Evolutionary conservation across 352 stramenopile species (phyloP).

Genomic region (Elongisporangium prolatum): DNA sequence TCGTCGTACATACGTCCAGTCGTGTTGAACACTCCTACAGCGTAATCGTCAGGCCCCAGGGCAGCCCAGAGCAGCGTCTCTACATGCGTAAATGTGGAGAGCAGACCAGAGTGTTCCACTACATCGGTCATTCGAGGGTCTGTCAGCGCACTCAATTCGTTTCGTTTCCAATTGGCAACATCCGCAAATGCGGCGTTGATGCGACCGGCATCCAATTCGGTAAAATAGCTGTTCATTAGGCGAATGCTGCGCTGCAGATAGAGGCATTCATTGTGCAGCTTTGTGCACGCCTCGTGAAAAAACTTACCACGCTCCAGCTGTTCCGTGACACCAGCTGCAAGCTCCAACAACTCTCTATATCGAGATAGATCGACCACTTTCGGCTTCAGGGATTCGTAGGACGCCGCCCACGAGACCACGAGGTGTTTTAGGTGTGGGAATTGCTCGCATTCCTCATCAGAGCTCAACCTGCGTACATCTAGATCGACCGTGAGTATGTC

Average conservation of each 20-base stretch:
- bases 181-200: slow-evolving; percentile 32
- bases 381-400: not conserved
- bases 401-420: slow-evolving; percentile 15
- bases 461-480: slow-evolving; percentile 18
- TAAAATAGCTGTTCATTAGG: slow-evolving; percentile 54
- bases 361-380: not conserved
- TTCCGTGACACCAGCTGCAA: slow-evolving; percentile 19
- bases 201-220: slow-evolving; percentile 44
- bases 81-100: slow-evolving; percentile 19
- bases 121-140: slow-evolving; percentile 34
- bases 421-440: slow-evolving; percentile 35
- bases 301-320: slow-evolving; percentile 22
- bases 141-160: slow-evolving; percentile 28
- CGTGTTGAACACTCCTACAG: slow-evolving; percentile 17
- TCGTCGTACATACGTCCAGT: slow-evolving; percentile 40
- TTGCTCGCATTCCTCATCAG: slow-evolving; percentile 16
- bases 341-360: slow-evolving; percentile 8
- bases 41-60: slow-evolving; percentile 54
- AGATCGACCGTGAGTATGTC: slow-evolving; percentile 46
- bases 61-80: slow-evolving; percentile 29
- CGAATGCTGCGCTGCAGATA: slow-evolving; percentile 34
- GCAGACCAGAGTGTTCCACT: slow-evolving; percentile 31
- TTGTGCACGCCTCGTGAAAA: slow-evolving; percentile 37
- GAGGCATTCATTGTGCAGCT: slow-evolving; percentile 39
- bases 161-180: slow-evolving; percentile 25